These are phyloP conservation scores for Fusarium zealandicum DNA, from an alignment of 2,329 filamentous ascomycete species.

Conservation along the genomic window DNA sequence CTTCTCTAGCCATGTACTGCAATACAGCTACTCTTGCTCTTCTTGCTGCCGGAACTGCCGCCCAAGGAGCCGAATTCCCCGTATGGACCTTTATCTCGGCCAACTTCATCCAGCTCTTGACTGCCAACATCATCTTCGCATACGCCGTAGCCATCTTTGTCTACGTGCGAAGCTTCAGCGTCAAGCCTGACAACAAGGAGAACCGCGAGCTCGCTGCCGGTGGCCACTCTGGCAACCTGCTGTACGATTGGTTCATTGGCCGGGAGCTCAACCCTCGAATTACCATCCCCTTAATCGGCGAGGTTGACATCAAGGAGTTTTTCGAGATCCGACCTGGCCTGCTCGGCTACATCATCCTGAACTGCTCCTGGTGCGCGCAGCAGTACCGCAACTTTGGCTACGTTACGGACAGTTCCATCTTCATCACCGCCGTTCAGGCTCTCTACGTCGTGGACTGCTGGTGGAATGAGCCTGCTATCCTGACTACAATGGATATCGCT, in stretches of 20 bases:
- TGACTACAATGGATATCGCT: conserved; percentile 94
- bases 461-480: conserved; percentile 85
- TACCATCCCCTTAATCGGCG: conserved; percentile 78
- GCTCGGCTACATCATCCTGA: conserved; percentile 86
- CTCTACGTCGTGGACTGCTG: conserved; percentile 86
- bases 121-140: conserved; percentile 80
- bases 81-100: conserved; percentile 94
- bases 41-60: conserved; percentile 74
- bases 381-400: conserved; percentile 87
- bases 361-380: conserved; percentile 83
- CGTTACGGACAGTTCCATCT: conserved; percentile 84
- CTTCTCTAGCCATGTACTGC: conserved; percentile 71
- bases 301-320: conserved; percentile 89
- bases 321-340: conserved; percentile 92
- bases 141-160: conserved; percentile 77
- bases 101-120: conserved; percentile 87
- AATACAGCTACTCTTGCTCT: conserved; percentile 75
- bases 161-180: conserved; percentile 82
- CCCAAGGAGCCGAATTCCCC: conserved; percentile 80
- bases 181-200: conserved; percentile 76
- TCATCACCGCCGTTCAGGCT: conserved; percentile 78
- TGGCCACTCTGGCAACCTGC: conserved; percentile 80
- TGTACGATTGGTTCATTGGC: conserved; percentile 98
- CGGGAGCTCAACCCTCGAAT: conserved; percentile 92
- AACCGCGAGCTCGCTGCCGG: conserved; percentile 82